Base-by-base conservation (phyloP, 2,329 filamentous ascomycete genomes). In the Fusarium xylarioides region DNA sequence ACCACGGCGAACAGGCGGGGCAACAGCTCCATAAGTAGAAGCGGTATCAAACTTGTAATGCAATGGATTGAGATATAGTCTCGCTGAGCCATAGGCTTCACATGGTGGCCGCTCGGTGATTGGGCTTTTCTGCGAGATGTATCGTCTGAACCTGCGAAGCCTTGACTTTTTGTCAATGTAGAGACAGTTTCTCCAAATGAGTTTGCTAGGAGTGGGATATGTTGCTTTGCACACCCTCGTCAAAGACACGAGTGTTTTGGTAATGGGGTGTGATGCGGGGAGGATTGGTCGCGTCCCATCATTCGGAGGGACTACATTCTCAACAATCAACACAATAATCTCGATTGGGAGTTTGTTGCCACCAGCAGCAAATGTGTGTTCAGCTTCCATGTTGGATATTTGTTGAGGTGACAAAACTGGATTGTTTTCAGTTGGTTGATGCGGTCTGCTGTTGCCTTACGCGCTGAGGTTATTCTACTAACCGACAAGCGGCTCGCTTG, bases 121-220 rank as follows among this genome's bases (percentile, higher is more conserved):
- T 11, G 16, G 14, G 16, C 53, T 53, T 10, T 44, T 19, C 4
- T 34, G 21, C 8, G 66, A 60, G 4, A 68, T 10, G 14, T 32
- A 66, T 11, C 12, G 21, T 21, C 16, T 50, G 23, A 62, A 67
- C n/a, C 28, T 34, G 26, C 15, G 32, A 2, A 63, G 57, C 15
- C 37, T 70, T 4, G 47, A 18, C 5, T 40, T 47, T 1, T 47
- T 66, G 12, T 76, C 54, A 15, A 76, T 59, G 21, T 56, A 47
- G 37, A 76, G 59, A 18, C 74, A 76, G 11, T 44, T 60, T 40
- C 47, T 54, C 60, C 57, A 71, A 5, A 75, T 38, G 4, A 75
- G 38, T 5, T 23, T 57, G 2, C 64, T 55, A 4, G 71, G 66
- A 12, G 34, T 32, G 2, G 55, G 40, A 18, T 66, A 37, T 5